These are phyloP conservation scores for Ceratocystis huliohia DNA, from an alignment of 2,329 filamentous ascomycete species.

Conservation along the genomic window DNA sequence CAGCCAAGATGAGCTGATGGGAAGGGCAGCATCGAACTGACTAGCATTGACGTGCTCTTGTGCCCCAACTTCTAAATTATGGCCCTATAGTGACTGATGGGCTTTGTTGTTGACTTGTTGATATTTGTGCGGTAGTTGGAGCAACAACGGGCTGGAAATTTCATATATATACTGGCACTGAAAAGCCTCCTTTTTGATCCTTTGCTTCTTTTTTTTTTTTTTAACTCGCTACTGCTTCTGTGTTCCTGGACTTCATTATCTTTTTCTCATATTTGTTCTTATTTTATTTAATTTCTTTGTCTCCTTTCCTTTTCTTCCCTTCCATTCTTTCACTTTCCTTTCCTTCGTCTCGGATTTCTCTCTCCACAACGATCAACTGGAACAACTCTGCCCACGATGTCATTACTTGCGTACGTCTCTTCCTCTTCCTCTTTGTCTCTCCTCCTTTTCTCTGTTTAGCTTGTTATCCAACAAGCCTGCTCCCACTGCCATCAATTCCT, in stretches of 20 bases:
- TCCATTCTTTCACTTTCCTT: neutral
- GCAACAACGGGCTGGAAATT: neutral
- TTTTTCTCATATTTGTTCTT: conserved; percentile 7
- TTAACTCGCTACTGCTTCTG: neutral
- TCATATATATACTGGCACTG: neutral
- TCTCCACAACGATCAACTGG: neutral
- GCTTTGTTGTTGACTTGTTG: too few species aligned
- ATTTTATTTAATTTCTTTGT: neutral
- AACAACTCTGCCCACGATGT: conserved; percentile 13
- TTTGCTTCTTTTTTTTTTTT: neutral
- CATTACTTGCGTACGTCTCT: conserved; percentile 19
- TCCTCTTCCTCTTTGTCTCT: neutral
- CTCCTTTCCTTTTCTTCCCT: neutral
- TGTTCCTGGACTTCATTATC: neutral
- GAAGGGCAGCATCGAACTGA: too few species aligned
- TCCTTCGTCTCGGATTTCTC: conserved; percentile 4
- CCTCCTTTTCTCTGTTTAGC: neutral
- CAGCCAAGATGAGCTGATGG: too few species aligned
- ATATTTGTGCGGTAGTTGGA: neutral
- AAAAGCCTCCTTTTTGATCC: conserved; percentile 8
- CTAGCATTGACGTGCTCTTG: too few species aligned
- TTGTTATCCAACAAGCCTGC: neutral
- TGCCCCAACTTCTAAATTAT: too few species aligned
- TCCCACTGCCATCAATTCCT: too few species aligned
- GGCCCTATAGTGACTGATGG: too few species aligned